These are phyloP conservation scores for Tylopilus sp. DNA, from an alignment of 768 basidiomycete genomes.

Conservation along the genomic window DNA sequence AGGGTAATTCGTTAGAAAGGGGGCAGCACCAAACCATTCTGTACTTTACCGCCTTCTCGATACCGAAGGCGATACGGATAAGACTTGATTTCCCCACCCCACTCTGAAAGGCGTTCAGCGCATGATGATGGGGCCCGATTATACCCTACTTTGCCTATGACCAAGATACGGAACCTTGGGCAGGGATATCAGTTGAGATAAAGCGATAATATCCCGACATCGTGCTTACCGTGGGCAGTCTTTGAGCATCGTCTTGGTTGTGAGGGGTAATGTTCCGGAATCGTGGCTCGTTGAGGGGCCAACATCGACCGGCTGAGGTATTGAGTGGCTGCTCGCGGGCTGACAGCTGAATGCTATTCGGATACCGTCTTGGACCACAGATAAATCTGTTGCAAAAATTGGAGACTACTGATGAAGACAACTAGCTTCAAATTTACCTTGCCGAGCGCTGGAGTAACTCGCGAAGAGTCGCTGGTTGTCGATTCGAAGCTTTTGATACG, in stretches of 20 bases:
- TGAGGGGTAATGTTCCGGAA: background rate
- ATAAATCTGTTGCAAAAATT: background rate
- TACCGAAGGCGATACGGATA: background rate
- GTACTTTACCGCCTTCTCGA: background rate
- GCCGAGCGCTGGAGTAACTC: background rate
- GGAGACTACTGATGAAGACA: background rate
- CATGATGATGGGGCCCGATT: background rate
- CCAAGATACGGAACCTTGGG: conserved; percentile 2
- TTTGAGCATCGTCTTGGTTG: background rate
- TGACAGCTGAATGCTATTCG: background rate
- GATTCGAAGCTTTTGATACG: background rate
- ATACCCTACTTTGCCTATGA: background rate
- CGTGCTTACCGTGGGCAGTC: background rate
- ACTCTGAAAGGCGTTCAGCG: background rate
- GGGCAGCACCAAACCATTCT: background rate
- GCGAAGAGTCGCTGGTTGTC: background rate
- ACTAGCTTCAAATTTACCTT: background rate
- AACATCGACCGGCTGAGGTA: background rate
- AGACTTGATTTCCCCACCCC: background rate
- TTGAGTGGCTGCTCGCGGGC: too few relatives aligned
- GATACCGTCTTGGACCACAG: background rate
- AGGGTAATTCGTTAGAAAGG: background rate
- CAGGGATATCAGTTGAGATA: background rate
- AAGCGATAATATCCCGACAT: too few relatives aligned
- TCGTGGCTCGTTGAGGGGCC: background rate